Evolutionary conservation across 139 green algal genomes (phyloP).

Genomic region (Chlorella sp.): DNA sequence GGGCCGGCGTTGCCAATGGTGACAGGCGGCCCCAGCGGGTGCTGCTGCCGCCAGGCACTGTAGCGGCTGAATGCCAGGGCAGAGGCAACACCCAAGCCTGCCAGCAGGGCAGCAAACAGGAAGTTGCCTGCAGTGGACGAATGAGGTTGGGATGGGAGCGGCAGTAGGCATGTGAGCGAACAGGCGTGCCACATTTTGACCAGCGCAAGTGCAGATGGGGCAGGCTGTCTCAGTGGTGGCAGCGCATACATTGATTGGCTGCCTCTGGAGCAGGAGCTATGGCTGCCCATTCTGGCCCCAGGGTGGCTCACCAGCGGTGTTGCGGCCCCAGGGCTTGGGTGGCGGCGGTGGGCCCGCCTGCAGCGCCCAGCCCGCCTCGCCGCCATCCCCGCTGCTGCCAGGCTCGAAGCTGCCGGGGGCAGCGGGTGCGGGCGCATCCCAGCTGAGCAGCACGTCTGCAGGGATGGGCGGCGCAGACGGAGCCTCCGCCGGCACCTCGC

Average conservation of each 20-base stretch:
- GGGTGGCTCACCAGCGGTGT: not conserved
- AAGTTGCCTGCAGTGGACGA: constrained; percentile 9
- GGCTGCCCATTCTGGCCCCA: not conserved
- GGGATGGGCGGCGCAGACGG: not conserved
- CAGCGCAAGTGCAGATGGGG: not conserved
- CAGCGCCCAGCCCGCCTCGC: not conserved
- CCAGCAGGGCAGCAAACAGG: not conserved
- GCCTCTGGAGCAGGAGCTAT: not conserved
- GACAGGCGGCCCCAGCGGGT: not conserved
- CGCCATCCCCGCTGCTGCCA: not conserved
- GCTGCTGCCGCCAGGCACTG: not conserved
- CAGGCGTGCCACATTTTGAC: too few relatives aligned
- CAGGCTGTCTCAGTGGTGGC: too few relatives aligned
- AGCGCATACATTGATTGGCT: too few relatives aligned
- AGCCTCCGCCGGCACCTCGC: not conserved
- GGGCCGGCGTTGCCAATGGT: not conserved
- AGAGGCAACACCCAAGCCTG: not conserved
- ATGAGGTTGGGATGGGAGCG: too few relatives aligned
- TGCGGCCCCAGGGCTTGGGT: not conserved
- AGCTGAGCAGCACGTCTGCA: not conserved
- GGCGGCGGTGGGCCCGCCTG: not conserved
- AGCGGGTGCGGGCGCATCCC: not conserved
- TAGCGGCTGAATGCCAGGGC: constrained; percentile 10
- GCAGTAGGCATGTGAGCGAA: too few relatives aligned
- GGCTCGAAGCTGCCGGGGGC: too few relatives aligned